These are phyloP conservation scores for Eucalyptus brandiana DNA, from an alignment of 345 rosid genomes.

Conservation along the genomic window DNA sequence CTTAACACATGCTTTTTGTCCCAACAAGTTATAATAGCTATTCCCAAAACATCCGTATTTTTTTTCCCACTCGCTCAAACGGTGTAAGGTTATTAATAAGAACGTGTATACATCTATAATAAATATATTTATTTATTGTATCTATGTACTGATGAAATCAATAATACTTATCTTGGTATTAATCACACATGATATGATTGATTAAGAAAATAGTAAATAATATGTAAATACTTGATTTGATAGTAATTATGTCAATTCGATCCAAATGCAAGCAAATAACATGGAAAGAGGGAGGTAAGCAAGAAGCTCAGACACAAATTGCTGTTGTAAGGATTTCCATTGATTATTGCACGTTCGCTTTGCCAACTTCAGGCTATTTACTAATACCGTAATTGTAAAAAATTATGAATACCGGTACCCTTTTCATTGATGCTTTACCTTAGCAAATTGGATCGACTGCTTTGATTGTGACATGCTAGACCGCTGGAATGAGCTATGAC, in stretches of 20 bases:
- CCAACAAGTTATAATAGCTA: neutral
- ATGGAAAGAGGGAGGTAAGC: neutral
- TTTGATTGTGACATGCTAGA: neutral
- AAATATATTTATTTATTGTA: neutral
- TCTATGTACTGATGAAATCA: neutral
- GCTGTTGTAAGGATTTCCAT: neutral
- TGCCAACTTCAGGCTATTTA: neutral
- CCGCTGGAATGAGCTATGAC: neutral
- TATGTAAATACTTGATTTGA: neutral
- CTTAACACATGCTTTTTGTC: neutral
- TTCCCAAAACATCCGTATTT: neutral
- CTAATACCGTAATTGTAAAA: neutral
- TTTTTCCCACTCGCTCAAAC: neutral
- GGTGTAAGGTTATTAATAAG: neutral
- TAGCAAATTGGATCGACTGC: neutral
- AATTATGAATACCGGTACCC: neutral
- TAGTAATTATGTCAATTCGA: neutral
- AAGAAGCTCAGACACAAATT: neutral
- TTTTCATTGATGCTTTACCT: neutral
- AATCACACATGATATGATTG: neutral
- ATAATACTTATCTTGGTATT: neutral
- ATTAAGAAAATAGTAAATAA: neutral
- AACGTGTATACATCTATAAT: neutral
- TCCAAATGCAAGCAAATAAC: neutral
- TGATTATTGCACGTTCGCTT: neutral